Base-by-base conservation (phyloP, 1,284 basidiomycete genomes). In the Tremellales sp. region DNA sequence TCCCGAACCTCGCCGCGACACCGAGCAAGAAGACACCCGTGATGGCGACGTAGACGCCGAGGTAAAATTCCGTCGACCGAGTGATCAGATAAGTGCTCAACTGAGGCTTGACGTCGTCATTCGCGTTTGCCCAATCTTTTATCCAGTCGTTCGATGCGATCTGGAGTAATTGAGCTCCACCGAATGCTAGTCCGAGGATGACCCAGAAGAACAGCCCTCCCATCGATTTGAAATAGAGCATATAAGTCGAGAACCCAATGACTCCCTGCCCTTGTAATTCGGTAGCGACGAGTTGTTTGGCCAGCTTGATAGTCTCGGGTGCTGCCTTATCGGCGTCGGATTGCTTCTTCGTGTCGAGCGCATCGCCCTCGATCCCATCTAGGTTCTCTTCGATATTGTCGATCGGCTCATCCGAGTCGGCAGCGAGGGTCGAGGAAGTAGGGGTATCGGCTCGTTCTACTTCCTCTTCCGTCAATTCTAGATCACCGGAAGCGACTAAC, bases 311-410 rank as follows among this genome's bases (percentile, higher is more conserved):
- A 6, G 53, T 53, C 10, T 53, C 51, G 19, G 52, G 46, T 4
- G 48, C 50, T 3, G 62, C 60, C 27, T 65, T 59, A 24, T 65
- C 58, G 3, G 54, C 60, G 15, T 68, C 63, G 10, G 55, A 48
- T 39, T 59, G 52, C 50, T 73, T 70, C 29, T 61, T 48, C 2
- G 56, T 51, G 24, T 68, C 46, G 48, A 81, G 82, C 0, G 82
- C 81, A 45, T 83, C 81, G 49, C 84, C 83, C 50, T 90, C 85
- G 56, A 85, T 85, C 49, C 86, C 82, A 27, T 71, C 68, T 10
- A 74, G 55, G 15, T 65, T 54, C 4, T 62, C 63, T 42, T 70
- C 70, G 26, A 66, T 62, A 23, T 53, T 56, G 22, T 63, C 60
- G 5, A 45, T 49, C 33, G 43, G 23, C n/a, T 54, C 31, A 19